Percentiles rank a stretch among this genome's conserved stretches.
Conservation (phyloP, 2,329 filamentous ascomycete species). For the Penicillium corylophilum region DNA sequence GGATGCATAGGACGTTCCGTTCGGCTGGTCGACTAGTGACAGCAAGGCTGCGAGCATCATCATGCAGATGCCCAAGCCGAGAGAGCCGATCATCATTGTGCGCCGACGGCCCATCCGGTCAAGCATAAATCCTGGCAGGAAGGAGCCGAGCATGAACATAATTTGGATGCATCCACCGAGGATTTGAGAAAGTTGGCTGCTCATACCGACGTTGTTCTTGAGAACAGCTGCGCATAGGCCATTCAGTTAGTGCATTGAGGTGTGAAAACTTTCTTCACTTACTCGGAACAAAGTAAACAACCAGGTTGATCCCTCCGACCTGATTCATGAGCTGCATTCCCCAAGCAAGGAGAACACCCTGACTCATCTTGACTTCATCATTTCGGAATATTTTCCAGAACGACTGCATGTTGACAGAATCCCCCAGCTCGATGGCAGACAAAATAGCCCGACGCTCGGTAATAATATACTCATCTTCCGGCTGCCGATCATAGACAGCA, state of each 20-base stretch:
- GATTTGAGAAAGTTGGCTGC: conserved; percentile 23
- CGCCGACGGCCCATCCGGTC: conserved; percentile 41
- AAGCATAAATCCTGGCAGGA: conserved; percentile 48
- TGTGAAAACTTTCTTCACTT: not conserved
- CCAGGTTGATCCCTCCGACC: conserved; percentile 11
- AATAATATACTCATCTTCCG: conserved; percentile 5
- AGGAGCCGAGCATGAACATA: conserved; percentile 35
- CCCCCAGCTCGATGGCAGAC: conserved; percentile 8
- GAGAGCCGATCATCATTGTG: conserved; percentile 37
- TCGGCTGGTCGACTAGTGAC: conserved; percentile 10
- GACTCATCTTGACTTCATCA: conserved; percentile 42
- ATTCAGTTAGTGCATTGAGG: too few relatives aligned
- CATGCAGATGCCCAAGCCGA: conserved; percentile 40
- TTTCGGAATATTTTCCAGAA: conserved; percentile 42
- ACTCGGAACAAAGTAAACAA: conserved; percentile 2
- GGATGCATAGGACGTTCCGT: conserved; percentile 40
- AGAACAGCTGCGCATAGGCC: conserved; percentile 9
- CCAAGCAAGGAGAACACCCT: conserved; percentile 48
- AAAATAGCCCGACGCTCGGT: conserved; percentile 7
- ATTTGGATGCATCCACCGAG: conserved; percentile 29
- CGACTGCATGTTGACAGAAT: conserved; percentile 12
- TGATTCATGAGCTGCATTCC: conserved; percentile 18
- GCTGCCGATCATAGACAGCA: conserved; percentile 6
- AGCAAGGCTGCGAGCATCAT: conserved; percentile 26
- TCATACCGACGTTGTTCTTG: conserved; percentile 24